Base-by-base conservation (phyloP, 140 eudicot genomes). In the Ambrosia hybrid region DNA sequence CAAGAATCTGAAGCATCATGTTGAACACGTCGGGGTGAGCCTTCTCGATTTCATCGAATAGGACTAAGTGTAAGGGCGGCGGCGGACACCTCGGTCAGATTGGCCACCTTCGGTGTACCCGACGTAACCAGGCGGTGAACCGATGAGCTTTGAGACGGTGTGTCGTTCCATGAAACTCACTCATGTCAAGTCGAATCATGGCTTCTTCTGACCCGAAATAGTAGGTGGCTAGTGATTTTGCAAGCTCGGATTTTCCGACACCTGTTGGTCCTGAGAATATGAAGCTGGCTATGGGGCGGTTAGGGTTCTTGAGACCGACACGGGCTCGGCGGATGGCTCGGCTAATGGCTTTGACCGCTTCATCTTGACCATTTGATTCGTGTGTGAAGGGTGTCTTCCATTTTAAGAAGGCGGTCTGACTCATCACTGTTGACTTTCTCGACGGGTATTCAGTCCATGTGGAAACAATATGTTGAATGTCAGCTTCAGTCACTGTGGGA, bases 81-180 rank as follows among this genome's bases (percentile, higher is more conserved):
- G 95, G 4, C 97, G 70, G 52, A 90, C 97, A 95, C 97, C 78
- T 90, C 97, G 1, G 97, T 90, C 1, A 90, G n/a, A 80, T 67
- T 90, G 97, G 48, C 97, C 97, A 3, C 97, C 95, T 71, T 91
- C 97, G 0, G 92, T 85, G 85, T 91, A 91, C 3, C 97, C 97
- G 6, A 91, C 95, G 17, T 91, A 91, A 10, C 97, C 97, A 4
- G 97, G 97, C 9, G 97, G 97, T 5, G 97, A 91, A 9, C 97
- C 97, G 39, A 91, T 91, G 71, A 91, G 97, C 83, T 91, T 91
- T 6, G 97, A 85, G 60, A 91, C 97, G 0, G 97, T 91, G 82
- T 91, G 97, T 17, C 97, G 74, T 81, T 91, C 97, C 95, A 91
- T 91, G 83, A 85, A 91, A n/a, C 85, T 91, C 97, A 67, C 95